Evolutionary conservation across 805 yeast species (phyloP), one percentile per base, ranked within the genome.

Genomic region (Kodamaea sagamina): DNA sequence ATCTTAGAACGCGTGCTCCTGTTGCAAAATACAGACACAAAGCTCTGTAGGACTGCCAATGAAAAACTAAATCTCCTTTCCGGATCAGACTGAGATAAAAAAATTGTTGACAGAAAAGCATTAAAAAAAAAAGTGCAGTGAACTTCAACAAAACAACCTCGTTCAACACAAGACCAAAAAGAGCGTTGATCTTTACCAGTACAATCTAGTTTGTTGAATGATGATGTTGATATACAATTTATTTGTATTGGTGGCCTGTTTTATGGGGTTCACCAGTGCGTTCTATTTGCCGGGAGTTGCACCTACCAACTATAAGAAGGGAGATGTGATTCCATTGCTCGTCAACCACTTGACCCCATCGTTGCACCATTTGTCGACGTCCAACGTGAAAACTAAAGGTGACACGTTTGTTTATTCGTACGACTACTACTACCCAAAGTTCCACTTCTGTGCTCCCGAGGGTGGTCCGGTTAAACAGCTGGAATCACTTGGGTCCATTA

Each of bases 221-320:
- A 29, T 29, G 17, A 17, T 29, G 34, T 13, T 29, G 34, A 29
- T 15, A 29, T 9, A 17, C 34, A 29, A 28, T 21, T 28, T 38
- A 27, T 32, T 42, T 32, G 35, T 34, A 22, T 29, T 42, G 11
- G 13, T 42, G 18, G 39, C 38, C 37, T 42, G 29, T 22, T 36
- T 42, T 11, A 29, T 35, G 32, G 36, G 37, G 12, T 29, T 37
- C 27, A 32, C 32, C 21, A 31, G 34, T 27, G 95, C 84, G 2
- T 92, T 93, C 67, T 92, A 93, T 60, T 72, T 93, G 43, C 98
- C 98, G 0, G 98, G 98, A 6, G 93, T 89, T 17, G 96, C 98
- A 0, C 98, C 99, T 13, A 86, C 95, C 1, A 84, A 92, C 39
- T 93, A 92, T 59, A 71, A 75, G 36, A 73, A 78, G 47, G 89